These are phyloP conservation scores for Podospora appendiculata DNA, from an alignment of 495 filamentous ascomycete genomes.

Conservation along the genomic window DNA sequence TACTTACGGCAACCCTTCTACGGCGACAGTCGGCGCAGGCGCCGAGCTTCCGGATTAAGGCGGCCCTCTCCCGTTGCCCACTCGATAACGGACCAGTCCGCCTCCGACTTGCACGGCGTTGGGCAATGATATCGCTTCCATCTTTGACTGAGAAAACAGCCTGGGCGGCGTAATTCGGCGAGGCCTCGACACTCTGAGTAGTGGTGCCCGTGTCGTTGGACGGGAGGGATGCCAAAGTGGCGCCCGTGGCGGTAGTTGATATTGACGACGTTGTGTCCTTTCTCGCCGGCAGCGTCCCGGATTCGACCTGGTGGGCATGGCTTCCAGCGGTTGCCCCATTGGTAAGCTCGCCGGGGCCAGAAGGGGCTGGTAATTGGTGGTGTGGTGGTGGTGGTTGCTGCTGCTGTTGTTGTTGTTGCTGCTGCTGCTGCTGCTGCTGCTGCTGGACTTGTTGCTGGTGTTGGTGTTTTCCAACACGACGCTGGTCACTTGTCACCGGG, in stretches of 20 bases:
- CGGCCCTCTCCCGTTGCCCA: slow-evolving; percentile 39
- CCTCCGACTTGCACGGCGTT: slow-evolving; percentile 36
- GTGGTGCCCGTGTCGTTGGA: slow-evolving; percentile 34
- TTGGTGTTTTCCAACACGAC: too few relatives aligned
- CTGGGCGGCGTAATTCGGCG: slow-evolving; percentile 25
- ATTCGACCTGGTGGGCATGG: slow-evolving; percentile 21
- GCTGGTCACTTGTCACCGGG: slow-evolving; percentile 14
- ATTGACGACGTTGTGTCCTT: slow-evolving; percentile 42
- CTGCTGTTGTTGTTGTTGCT: too few relatives aligned
- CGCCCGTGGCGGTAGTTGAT: slow-evolving; percentile 32
- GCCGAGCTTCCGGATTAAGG: slow-evolving; percentile 41
- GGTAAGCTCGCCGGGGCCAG: too few relatives aligned
- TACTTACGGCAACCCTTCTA: slow-evolving; percentile 41
- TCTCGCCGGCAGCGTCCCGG: slow-evolving; percentile 32
- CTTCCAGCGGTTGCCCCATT: slow-evolving; percentile 9
- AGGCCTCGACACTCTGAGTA: slow-evolving; percentile 34
- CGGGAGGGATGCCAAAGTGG: slow-evolving; percentile 25
- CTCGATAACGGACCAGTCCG: slow-evolving; percentile 40
- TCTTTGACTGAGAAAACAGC: slow-evolving; percentile 42
- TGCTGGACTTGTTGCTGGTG: too few relatives aligned
- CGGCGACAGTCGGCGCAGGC: slow-evolving; percentile 40
- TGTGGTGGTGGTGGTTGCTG: too few relatives aligned
- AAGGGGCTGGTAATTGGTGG: too few relatives aligned
- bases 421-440: too few relatives aligned
- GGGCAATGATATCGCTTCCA: slow-evolving; percentile 35